Base-by-base conservation (phyloP, 805 yeast genomes). In the Kluyveromyces aestuarii region DNA sequence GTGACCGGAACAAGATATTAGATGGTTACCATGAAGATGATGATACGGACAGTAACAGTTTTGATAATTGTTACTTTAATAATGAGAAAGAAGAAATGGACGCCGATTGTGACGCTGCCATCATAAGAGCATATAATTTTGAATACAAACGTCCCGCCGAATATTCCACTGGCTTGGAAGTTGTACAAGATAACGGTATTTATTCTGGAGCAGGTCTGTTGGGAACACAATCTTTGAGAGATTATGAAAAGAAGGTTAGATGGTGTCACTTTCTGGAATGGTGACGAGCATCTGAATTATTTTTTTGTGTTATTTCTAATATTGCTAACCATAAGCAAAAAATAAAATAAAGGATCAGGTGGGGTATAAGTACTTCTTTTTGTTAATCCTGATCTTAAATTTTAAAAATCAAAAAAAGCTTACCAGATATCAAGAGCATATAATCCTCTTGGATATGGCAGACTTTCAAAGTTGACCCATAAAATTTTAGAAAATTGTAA, bases 41-140 rank as follows among this genome's bases (percentile, higher is more conserved):
- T 25, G 53, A 49, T 35, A 45, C 41, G 6, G 44, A 45, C 10
- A n/a, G 33, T 13, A 45, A 27, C 40, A 46, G 45, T 25, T 16
- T 10, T 4, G 33, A 39, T 18, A 51, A 46, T 37, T 51, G 50
- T 21, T 21, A 6, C 25, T 21, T 21, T 21, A 21, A 21, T 21
- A 21, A 10, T 16, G 40, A 48, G 18, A 39, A 40, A 19, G 38
- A 44, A 27, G n/a, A 37, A 9, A 45, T 41, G 13, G 46, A 46
- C 19, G 40, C 45, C 10, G 44, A 17, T 8, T 13, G 44, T 14
- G 67, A 62, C 43, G 62, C 61, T 18, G 67, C 67, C 16, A 48
- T 62, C 21, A 63, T 63, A 37, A 55, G 64, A 50, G 67, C 63
- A 8, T 62, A 54, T 50, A 57, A 57, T 35, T 56, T 53, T 43